Evolutionary conservation across 1,284 basidiomycete genomes (phyloP), one percentile per base, ranked within the genome.

Genomic region (Fomitopsis palustris): DNA sequence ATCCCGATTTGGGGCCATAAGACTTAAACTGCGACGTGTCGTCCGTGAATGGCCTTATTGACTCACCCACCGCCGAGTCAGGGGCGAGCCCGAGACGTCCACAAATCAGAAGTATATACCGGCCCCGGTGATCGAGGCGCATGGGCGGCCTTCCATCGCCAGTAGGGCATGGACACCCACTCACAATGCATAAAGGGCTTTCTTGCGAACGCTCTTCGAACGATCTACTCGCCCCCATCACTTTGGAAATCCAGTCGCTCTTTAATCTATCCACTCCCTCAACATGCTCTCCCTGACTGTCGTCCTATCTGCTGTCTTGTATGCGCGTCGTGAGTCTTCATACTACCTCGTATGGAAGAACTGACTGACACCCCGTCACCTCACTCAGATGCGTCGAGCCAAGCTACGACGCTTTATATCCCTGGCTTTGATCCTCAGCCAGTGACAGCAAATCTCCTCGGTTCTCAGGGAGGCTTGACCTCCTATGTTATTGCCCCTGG

Each of bases 381-480:
- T 43, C 31, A 2, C 39, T 58, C n/a, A 69, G 70, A 56, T 54
- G 66, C 61, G 10, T 42, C 54, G n/a, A 68, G 66, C 4, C 63
- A 6, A 8, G 42, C 67, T 54, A 72, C 71, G 0, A 77, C 79
- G 17, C 65, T 81, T 33, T 78, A 73, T 61, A 71, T 82, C 53
- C 80, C 79, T 6, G 78, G 72, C 29, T 78, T 80, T 53, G 77
- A 81, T 58, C 71, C 75, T 12, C 76, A 79, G 64, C 74, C 77
- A 2, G 58, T 81, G 29, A 76, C 76, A 52, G 78, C 74, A 35
- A 68, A 74, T 54, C 64, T 73, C 73, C 76, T 12, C 78, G 75
- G 7, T 55, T 65, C 16, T 67, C 49, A 52, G 16, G 12, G 76
- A 51, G 77, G 79, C 12, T 68, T 70, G 43, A 81, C 80, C 16